Percentiles rank a stretch among this genome's conserved stretches.
Evolutionary conservation across 495 filamentous ascomycete genomes (phyloP).

Genomic region (Annulohypoxylon maeteangense): DNA sequence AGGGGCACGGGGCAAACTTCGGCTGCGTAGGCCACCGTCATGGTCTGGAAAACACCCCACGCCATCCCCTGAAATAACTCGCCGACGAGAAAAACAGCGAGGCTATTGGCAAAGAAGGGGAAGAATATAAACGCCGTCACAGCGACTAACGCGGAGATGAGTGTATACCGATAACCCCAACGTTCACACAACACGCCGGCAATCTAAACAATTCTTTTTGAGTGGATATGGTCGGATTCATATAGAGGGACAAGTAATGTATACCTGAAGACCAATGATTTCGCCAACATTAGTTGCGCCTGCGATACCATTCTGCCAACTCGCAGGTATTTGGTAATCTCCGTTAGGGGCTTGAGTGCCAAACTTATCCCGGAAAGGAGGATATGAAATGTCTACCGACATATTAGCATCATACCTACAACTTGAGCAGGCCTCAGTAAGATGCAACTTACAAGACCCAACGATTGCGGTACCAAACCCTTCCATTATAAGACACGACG

Average conservation of each 20-base stretch:
- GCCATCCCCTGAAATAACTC: constrained; percentile 78
- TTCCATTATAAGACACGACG: constrained; percentile 63
- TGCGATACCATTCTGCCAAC: constrained; percentile 54
- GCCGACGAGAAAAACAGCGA: constrained; percentile 69
- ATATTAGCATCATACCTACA: not conserved
- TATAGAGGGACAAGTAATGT: constrained; percentile 24
- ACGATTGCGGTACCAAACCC: constrained; percentile 58
- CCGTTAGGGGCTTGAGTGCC: constrained; percentile 42
- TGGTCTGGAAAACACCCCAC: constrained; percentile 71
- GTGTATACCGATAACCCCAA: constrained; percentile 47
- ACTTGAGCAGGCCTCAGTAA: not conserved
- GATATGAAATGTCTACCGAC: constrained; percentile 40
- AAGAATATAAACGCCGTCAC: constrained; percentile 65
- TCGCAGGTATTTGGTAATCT: constrained; percentile 48
- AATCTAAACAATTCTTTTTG: constrained; percentile 48
- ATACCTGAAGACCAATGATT: constrained; percentile 51
- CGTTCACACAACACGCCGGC: constrained; percentile 46
- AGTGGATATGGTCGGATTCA: constrained; percentile 50
- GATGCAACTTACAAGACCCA: constrained; percentile 44
- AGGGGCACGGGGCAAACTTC: constrained; percentile 72
- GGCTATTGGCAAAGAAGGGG: constrained; percentile 69
- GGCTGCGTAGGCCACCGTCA: constrained; percentile 63
- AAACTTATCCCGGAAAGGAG: constrained; percentile 45
- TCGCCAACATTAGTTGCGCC: constrained; percentile 55
- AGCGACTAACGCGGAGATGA: constrained; percentile 55